Percentiles rank a stretch among this genome's conserved stretches.
Conservation (phyloP, 23 red algal genomes). For the Gracilariopsis chorda region DNA sequence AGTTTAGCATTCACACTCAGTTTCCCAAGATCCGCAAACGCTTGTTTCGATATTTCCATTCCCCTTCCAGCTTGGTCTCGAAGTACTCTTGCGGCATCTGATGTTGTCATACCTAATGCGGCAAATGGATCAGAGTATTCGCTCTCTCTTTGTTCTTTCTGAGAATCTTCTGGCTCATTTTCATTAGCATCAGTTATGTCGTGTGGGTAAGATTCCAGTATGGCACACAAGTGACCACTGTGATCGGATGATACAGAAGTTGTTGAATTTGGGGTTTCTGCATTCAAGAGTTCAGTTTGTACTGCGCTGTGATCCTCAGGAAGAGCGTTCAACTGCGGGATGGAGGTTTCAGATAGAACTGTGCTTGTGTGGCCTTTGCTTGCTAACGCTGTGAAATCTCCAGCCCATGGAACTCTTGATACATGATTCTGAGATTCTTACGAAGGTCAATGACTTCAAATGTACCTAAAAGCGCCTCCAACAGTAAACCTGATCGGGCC, state of each 20-base stretch:
- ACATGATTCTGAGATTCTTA: slow-evolving; percentile 64
- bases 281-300: no score
- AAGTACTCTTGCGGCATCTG: slow-evolving; percentile 51
- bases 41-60: slow-evolving; percentile 56
- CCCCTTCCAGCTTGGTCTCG: slow-evolving; percentile 65
- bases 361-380: not conserved
- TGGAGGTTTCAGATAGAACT: not conserved
- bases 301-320: not conserved
- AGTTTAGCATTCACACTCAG: slow-evolving; percentile 52
- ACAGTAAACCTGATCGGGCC: slow-evolving; percentile 45
- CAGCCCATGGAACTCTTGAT: slow-evolving; percentile 68
- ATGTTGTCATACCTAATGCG: slow-evolving; percentile 70
- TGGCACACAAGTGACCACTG: not conserved
- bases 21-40: slow-evolving; percentile 44
- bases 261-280: not conserved
- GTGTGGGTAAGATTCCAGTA: slow-evolving; percentile 50
- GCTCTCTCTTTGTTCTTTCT: not conserved
- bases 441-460: slow-evolving; percentile 64
- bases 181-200: slow-evolving; percentile 32
- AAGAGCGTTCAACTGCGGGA: not conserved
- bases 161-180: not conserved
- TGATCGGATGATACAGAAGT: not conserved
- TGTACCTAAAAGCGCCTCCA: slow-evolving; percentile 67
- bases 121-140: slow-evolving; percentile 71
- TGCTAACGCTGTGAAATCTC: not conserved